These are phyloP conservation scores for Kuraishia borneana DNA, from an alignment of 805 yeast species.

Conservation along the genomic window DNA sequence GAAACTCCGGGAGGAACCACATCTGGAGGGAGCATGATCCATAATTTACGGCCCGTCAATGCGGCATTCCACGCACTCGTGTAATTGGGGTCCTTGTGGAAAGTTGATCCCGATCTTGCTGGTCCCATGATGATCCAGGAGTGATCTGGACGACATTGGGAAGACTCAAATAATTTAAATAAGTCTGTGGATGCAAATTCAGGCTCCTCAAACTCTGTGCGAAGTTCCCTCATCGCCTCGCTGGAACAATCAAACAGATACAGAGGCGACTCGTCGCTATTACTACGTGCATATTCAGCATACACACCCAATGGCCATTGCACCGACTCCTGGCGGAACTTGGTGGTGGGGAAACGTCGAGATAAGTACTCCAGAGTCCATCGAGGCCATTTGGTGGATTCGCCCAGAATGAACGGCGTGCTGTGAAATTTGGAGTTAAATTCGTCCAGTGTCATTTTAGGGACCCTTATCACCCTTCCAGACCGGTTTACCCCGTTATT, in stretches of 20 bases:
- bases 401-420: conserved; percentile 53
- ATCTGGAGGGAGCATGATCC: conserved; percentile 83
- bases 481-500: conserved; percentile 35
- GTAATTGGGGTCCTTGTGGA: conserved; percentile 87
- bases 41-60: conserved; percentile 62
- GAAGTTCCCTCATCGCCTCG: conserved; percentile 47
- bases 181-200: conserved; percentile 44
- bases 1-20: conserved; percentile 78
- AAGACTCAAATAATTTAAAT: conserved; percentile 39
- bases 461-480: background rate
- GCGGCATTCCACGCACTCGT: conserved; percentile 89
- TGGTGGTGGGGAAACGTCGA: conserved; percentile 42
- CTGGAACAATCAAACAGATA: conserved; percentile 79
- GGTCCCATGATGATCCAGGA: conserved; percentile 92
- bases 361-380: conserved; percentile 48
- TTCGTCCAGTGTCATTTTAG: conserved; percentile 24
- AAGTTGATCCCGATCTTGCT: conserved; percentile 71
- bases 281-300: conserved; percentile 44
- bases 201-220: conserved; percentile 44
- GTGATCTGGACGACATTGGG: conserved; percentile 69
- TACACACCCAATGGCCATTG: conserved; percentile 64
- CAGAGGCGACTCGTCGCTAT: conserved; percentile 74
- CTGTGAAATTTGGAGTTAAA: conserved; percentile 37
- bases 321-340: conserved; percentile 78
- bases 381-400: conserved; percentile 45